Percentiles rank a stretch among this genome's conserved stretches.
These are phyloP conservation scores for Fusarium papillatum DNA, from an alignment of 2,329 filamentous ascomycete species.

Conservation along the genomic window DNA sequence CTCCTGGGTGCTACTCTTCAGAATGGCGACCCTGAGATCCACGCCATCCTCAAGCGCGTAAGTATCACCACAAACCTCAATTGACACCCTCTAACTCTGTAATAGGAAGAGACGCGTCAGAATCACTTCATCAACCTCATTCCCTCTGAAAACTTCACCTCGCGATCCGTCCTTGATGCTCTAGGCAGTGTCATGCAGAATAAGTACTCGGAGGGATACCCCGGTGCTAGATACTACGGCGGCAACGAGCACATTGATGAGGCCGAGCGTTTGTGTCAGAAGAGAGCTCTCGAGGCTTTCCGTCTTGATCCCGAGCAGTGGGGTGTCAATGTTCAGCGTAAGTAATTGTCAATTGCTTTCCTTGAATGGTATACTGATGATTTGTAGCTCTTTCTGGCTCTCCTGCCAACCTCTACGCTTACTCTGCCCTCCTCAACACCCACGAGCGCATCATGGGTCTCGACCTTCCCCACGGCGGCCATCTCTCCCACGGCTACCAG, in stretches of 20 bases:
- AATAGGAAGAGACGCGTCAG: constrained; percentile 90
- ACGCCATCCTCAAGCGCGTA: constrained; percentile 89
- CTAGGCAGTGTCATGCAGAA: constrained; percentile 95
- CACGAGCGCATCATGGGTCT: constrained; percentile 97
- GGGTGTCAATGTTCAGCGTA: constrained; percentile 96
- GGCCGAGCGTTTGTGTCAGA: constrained; percentile 88
- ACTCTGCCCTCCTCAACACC: constrained; percentile 89
- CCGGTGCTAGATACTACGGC: constrained; percentile 93
- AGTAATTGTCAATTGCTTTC: constrained; percentile 42
- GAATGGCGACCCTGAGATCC: constrained; percentile 86
- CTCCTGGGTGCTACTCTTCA: constrained; percentile 82
- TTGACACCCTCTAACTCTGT: neutral
- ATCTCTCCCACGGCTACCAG: constrained; percentile 96
- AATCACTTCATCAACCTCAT: constrained; percentile 98
- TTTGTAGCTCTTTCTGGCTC: constrained; percentile 77
- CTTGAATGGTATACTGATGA: neutral
- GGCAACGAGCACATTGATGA: constrained; percentile 96
- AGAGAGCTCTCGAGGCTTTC: constrained; percentile 88
- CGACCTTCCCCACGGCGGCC: constrained; percentile 94
- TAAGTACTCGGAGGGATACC: constrained; percentile 98
- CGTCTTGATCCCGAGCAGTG: constrained; percentile 85
- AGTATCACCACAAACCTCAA: constrained; percentile 23
- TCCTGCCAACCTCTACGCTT: constrained; percentile 86
- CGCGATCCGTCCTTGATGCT: constrained; percentile 88
- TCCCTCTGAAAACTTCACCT: constrained; percentile 93